Percentiles rank a stretch among this genome's conserved stretches.
Evolutionary conservation across 2,329 filamentous ascomycete species (phyloP).

Genomic region (Scleromitrula shiraiana): DNA sequence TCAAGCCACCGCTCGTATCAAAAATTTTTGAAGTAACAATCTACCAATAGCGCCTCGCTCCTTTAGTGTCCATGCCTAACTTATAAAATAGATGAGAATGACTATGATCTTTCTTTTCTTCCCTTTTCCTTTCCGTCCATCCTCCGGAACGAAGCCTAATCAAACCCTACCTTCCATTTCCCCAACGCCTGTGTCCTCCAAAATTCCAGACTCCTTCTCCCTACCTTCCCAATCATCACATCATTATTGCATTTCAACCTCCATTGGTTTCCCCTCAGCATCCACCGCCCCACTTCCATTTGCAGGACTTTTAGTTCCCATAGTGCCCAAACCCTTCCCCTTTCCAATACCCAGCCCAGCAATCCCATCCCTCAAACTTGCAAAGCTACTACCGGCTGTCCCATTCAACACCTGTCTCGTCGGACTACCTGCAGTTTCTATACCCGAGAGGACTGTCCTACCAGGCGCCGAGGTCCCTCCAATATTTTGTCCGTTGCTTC

Average conservation of each 20-base stretch:
- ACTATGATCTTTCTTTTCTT: neutral
- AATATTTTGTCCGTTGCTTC: slow-evolving; percentile 3
- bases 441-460: neutral
- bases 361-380: slow-evolving; percentile 38
- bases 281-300: neutral
- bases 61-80: slow-evolving; percentile 17
- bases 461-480: neutral
- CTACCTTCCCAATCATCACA: slow-evolving; percentile 4
- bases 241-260: slow-evolving; percentile 42
- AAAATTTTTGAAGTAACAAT: no score
- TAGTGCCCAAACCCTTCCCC: slow-evolving; percentile 7
- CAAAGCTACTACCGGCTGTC: slow-evolving; percentile 31
- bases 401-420: slow-evolving; percentile 25
- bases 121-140: neutral
- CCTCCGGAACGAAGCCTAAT: neutral
- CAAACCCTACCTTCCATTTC: neutral
- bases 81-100: neutral
- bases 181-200: slow-evolving; percentile 4
- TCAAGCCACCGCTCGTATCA: no score
- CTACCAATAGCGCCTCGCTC: slow-evolving; percentile 16
- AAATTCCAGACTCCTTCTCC: neutral
- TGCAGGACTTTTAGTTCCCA: slow-evolving; percentile 21
- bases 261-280: slow-evolving; percentile 30
- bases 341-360: slow-evolving; percentile 36
- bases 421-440: slow-evolving; percentile 1